phyloP scores from a whole-genome alignment of 148 eudicot species.

The Chenopodium formosanum region DNA sequence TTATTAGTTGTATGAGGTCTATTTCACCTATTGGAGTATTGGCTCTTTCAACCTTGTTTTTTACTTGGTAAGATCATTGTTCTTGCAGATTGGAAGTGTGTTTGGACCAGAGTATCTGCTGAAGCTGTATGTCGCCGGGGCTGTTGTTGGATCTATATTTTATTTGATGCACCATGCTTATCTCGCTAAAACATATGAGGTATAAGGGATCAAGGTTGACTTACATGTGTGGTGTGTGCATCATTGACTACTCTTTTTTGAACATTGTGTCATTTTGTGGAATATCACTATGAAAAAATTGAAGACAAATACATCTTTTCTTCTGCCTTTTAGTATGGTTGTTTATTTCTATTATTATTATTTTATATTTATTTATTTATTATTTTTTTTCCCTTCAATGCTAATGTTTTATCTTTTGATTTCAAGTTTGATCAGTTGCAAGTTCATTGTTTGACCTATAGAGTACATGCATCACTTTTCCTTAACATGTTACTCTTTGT shows the following conservation, averaged over 20 bases:
- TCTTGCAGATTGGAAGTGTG: conserved; percentile 59
- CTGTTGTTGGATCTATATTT: conserved; percentile 74
- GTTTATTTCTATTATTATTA: background rate
- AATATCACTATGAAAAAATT: background rate
- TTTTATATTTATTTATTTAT: background rate
- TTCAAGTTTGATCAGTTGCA: background rate
- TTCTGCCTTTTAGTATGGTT: background rate
- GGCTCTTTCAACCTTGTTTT: conserved; percentile 1
- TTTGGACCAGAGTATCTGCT: conserved; percentile 73
- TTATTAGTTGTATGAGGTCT: background rate
- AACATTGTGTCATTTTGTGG: conserved; percentile 6
- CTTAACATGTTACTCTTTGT: conserved; percentile 25
- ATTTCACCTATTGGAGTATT: background rate
- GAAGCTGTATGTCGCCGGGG: conserved; percentile 80
- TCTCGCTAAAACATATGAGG: conserved; percentile 44
- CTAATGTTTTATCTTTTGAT: background rate
- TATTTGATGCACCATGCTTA: conserved; percentile 70
- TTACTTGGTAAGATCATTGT: conserved; percentile 11
- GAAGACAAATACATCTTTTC: background rate
- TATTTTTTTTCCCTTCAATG: background rate
- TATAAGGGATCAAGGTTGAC: conserved; percentile 22
- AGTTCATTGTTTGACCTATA: background rate
- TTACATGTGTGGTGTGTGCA: conserved; percentile 5
- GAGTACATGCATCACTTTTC: conserved; percentile 1
- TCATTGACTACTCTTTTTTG: background rate